Evolutionary conservation across 495 filamentous ascomycete species (phyloP), one percentile per base, ranked within the genome.

Genomic region (Aspergillus sclerotioniger): DNA sequence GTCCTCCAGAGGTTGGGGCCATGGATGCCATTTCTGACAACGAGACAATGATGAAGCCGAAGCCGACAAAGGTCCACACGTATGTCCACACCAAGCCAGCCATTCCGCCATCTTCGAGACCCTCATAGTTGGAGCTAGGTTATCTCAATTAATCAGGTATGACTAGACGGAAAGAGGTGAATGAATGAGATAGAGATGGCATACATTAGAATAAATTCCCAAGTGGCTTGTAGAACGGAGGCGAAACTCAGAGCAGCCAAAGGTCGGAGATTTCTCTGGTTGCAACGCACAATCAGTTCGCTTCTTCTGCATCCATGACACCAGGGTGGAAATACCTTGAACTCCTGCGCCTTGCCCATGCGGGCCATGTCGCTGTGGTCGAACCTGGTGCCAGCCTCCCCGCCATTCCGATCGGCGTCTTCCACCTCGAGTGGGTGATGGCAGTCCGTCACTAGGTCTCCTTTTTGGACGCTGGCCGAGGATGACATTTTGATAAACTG

Each of bases 201-300:
- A n/a, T 25, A 63, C 62, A 75, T 69, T 16, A 76, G 52, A 45
- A 76, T 70, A 17, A 72, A 75, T 54, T 82, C 78, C 78, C 78
- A 82, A 12, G 75, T 77, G 7, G 74, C 71, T 65, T 80, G 76
- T 17, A 82, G 58, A 1, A 76, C 77, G 16, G 74, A 78, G 17
- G 73, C 74, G 59, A 80, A 80, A 6, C 75, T 74, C 12, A 80
- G 57, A 16, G 79, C 79, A 0, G 79, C 76, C 5, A 76, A 60
- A 44, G 78, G 78, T 16, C 70, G 67, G 59, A 79, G 78, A 41
- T 76, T 78, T 49, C 79, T 70, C 71, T 75, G 47, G 47, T 31
- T 32, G 13, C n/a, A 8, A 16, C 25, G 28, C 25, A 19, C 53
- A 13, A 33, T 59, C 51, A 67, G 54, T 62, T 56, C 17, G 39